Evolutionary conservation across 257 asterid species (phyloP), one percentile per base, ranked within the genome.

Genomic region (Solanum chmielewskii): DNA sequence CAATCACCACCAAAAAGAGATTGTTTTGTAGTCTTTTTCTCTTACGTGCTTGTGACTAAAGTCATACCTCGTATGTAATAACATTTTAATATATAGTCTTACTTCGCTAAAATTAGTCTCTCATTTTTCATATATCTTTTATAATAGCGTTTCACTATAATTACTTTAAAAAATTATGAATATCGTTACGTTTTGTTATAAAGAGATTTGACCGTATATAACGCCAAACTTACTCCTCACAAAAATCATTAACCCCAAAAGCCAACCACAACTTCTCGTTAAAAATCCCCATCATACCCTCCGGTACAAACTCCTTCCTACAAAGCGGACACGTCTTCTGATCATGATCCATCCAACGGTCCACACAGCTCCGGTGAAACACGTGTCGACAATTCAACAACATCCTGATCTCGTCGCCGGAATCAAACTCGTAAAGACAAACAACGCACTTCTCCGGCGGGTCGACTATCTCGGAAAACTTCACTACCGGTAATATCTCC

Each of bases 341-440:
- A n/a, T 84, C 87, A 68, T 88, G 86, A 35, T 88, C 89, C 69
- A 88, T 85, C 90, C 90, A 88, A 82, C 87, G 78, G 86, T 88
- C 89, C 59, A 88, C 39, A 27, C 88, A 88, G 18, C 88, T 71
- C 73, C 86, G 44, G 33, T 88, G 87, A 29, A 86, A 88, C 27
- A 88, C 47, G 64, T 88, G 90, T 4, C 37, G 16, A 25, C 90
- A 88, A 69, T 88, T 88, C 18, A 15, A 23, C 80, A 88, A 59
- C 87, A 70, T 11, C 4, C 89, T 77, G 80, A 86, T 82, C 14
- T 88, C 90, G 25, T 88, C 85, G 3, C 27, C 85, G 23, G 25
- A 49, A 6, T 59, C 78, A 29, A 86, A 88, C 62, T 88, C 89
- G n/a, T 83, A 41, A 59, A 88, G 73, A 13, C 90, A 88, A 5